These are phyloP conservation scores for Wickerhamomyces mucosus DNA, from an alignment of 805 yeast genomes.

Conservation along the genomic window DNA sequence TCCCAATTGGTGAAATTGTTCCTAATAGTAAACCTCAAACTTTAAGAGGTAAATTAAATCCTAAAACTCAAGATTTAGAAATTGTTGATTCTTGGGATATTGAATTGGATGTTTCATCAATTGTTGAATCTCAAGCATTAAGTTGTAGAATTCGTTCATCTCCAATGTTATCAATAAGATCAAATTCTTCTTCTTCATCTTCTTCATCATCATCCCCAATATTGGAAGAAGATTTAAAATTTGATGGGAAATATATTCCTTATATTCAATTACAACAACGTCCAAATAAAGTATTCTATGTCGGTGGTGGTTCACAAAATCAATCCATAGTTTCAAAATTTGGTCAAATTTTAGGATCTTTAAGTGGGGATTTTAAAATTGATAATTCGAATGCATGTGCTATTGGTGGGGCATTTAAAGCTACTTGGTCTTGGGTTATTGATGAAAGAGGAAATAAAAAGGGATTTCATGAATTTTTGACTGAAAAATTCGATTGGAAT, in stretches of 20 bases:
- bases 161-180: conserved; percentile 49
- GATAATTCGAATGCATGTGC: conserved; percentile 89
- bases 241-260: conserved; percentile 23
- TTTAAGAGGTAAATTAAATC: conserved; percentile 37
- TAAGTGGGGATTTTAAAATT: conserved; percentile 54
- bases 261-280: conserved; percentile 22
- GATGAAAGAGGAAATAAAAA: conserved; percentile 10
- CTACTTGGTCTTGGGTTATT: conserved; percentile 51
- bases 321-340: conserved; percentile 56
- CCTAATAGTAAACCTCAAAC: conserved; percentile 69
- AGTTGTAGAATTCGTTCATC: conserved; percentile 75
- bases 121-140: conserved; percentile 80
- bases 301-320: conserved; percentile 83
- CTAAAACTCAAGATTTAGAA: conserved; percentile 20
- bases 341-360: conserved; percentile 56
- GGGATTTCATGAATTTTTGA: conserved; percentile 36
- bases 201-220: not conserved
- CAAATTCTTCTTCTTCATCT: not conserved
- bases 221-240: conserved; percentile 13
- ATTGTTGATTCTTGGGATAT: conserved; percentile 33
- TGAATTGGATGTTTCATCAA: conserved; percentile 62
- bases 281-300: conserved; percentile 69
- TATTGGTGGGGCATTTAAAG: conserved; percentile 81
- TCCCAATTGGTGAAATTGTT: conserved; percentile 85
- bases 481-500: conserved; percentile 37